Percentiles rank a stretch among this genome's conserved stretches.
phyloP scores from a whole-genome alignment of 768 basidiomycete species.

The Paxillus involutus region DNA sequence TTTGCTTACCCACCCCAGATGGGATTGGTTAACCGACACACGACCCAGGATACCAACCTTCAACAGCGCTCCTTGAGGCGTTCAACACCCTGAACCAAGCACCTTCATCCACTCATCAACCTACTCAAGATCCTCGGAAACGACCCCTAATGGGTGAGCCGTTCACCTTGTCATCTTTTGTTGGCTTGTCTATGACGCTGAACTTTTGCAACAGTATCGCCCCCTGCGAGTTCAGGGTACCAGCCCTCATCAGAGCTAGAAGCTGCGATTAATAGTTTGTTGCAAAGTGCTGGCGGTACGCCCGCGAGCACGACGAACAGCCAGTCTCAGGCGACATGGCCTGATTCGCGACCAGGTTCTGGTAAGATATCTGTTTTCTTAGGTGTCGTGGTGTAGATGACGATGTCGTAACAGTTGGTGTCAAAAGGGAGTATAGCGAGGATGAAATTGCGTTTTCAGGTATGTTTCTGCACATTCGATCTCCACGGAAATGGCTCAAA shows the following conservation, averaged over 20 bases:
- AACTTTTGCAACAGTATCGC: not conserved
- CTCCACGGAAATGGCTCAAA: not conserved
- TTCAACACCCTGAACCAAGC: constrained; percentile 1
- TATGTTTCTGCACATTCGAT: not conserved
- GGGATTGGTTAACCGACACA: not conserved
- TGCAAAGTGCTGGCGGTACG: not conserved
- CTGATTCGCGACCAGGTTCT: not conserved
- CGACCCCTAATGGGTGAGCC: not conserved
- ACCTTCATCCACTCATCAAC: not conserved
- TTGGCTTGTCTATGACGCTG: not conserved
- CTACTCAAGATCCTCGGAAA: not conserved
- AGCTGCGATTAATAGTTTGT: not conserved
- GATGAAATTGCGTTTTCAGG: not conserved
- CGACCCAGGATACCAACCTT: constrained; percentile 11
- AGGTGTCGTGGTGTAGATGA: not conserved
- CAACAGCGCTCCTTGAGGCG: constrained; percentile 14
- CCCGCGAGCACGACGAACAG: not conserved
- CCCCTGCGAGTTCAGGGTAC: not conserved
- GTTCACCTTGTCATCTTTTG: not conserved
- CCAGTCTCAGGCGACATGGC: not conserved
- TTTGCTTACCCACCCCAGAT: not conserved
- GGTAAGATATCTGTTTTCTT: not conserved
- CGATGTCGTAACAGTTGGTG: not conserved
- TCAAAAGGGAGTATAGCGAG: constrained; percentile 1
- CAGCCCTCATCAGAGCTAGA: constrained; percentile 2